Evolutionary conservation across 177 flowering plant genomes (phyloP), one percentile per base, ranked within the genome.

Genomic region (Vitis hybrid): DNA sequence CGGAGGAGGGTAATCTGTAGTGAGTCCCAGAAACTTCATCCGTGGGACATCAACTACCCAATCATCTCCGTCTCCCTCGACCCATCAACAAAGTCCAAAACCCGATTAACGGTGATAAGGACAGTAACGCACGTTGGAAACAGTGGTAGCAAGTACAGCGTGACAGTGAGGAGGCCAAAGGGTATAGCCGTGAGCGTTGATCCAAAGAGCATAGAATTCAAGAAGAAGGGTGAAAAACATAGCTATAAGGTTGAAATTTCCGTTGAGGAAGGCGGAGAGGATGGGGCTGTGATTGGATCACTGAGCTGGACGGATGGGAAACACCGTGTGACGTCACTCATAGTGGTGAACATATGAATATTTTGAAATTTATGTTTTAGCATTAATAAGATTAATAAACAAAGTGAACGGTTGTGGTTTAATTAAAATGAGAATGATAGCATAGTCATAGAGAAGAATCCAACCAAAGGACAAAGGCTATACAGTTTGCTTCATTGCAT

Each of bases 31-130:
- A 65, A 56, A 0, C 14, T 12, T 2, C 70, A 52, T 21, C 81
- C 85, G 4, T 79, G 85, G 88, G 66, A 86, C 56, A 49, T 88
- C 35, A 86, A 88, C 54, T 85, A 86, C 24, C 90, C 90, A 3
- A 74, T 87, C 0, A 80, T 88, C 11, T 69, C 84, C 0, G 82
- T 81, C 13, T 74, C 19, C 0, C 74, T 75, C 12, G 67, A 72
- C 1, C 73, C 56, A 56, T 66, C 78, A 1, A 49, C 18, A 0
- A 11, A 70, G 65, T 11, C 55, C 8, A 49, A 64, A 12, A 12
- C 27, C 6, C 73, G 70, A 21, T 64, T 68, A 6, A 64, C n/a
- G 49, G 82, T 83, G 0, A 75, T 13, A 1, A 80, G 91, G 59
- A 82, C 78, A 3, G 86, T 70, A 49, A 86, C 87, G 6, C 70